Base-by-base conservation (phyloP, 805 yeast species). In the Barnettozyma sucrosica region DNA sequence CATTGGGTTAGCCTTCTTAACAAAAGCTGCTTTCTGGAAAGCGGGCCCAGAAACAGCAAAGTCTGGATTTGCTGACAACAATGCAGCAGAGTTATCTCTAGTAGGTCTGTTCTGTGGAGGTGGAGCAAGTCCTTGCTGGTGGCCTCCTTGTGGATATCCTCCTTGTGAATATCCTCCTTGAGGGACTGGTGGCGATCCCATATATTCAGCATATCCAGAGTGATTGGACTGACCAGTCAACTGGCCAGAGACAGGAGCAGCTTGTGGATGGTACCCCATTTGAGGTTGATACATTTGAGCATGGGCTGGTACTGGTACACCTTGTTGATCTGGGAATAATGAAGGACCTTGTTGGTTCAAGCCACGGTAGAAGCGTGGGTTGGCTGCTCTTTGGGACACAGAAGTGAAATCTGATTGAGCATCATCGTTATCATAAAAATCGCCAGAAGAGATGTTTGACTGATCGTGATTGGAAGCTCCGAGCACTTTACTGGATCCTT, bases 361-460 rank as follows among this genome's bases (percentile, higher is more conserved):
- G 32, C 69, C 72, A 47, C 66, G 50, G 46, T 68, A 71, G 54
- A 77, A 80, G 24, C 69, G 65, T 16, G 85, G 86, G 57, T 85
- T 85, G 14, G 80, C 73, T 24, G 82, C 89, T 61, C 92, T 71
- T 64, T 85, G 92, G 7, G 90, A 83, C 2, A 85, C 86, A 45
- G 89, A 81, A 1, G 93, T 85, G 64, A 85, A 83, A 57, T 82
- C 83, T 1, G 92, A 84, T 41, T 72, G 65, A 20, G 60, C 58
- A 40, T 61, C 65, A 11, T 55, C 57, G 38, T 51, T 50, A 19
- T 56, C 61, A 16, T 41, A 36, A 26, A 41, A 41, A 18, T 37
- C 32, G 5, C 23, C 34, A 16, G 47, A 52, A 13, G 56, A 53
- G n/a, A 47, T 32, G 16, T 43, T 39, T 13, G 55, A 46, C 11